phyloP scores from a whole-genome alignment of 768 basidiomycete species.

The Calocybe cyanea region DNA sequence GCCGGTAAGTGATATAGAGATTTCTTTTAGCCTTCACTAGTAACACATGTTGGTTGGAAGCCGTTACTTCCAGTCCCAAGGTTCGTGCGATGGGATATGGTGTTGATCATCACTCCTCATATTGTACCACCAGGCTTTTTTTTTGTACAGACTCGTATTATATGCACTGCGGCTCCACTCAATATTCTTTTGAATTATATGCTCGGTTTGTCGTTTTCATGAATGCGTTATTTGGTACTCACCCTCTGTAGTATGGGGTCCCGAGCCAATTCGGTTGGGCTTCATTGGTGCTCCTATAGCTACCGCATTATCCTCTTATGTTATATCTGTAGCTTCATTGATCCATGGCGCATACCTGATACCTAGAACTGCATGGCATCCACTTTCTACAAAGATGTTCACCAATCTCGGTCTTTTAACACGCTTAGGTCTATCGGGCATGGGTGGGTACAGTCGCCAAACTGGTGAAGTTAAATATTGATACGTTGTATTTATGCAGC shows the following conservation, averaged over 20 bases:
- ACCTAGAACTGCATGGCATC: slow-evolving; percentile 78
- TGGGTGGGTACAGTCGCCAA: slow-evolving; percentile 38
- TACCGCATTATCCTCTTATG: slow-evolving; percentile 80
- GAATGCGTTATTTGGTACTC: not conserved
- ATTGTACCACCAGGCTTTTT: slow-evolving; percentile 56
- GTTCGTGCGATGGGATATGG: slow-evolving; percentile 23
- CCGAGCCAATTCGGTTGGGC: slow-evolving; percentile 69
- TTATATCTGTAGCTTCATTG: slow-evolving; percentile 59
- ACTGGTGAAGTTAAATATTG: not conserved
- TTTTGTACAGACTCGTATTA: slow-evolving; percentile 77
- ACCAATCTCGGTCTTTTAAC: slow-evolving; percentile 63
- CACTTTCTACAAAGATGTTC: slow-evolving; percentile 59
- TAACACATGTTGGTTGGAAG: slow-evolving; percentile 24
- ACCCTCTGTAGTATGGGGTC: slow-evolving; percentile 68
- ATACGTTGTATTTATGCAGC: slow-evolving; percentile 25
- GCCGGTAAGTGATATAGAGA: too few species aligned
- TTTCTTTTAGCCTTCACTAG: not conserved
- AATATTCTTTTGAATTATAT: slow-evolving; percentile 81
- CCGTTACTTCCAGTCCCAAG: slow-evolving; percentile 84
- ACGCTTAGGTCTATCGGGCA: slow-evolving; percentile 76
- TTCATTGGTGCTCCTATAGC: slow-evolving; percentile 92
- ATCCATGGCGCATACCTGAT: slow-evolving; percentile 58
- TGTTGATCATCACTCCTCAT: not conserved
- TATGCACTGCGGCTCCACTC: slow-evolving; percentile 75
- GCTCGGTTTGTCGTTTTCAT: slow-evolving; percentile 55